These are phyloP conservation scores for Tetracladium maxilliforme DNA, from an alignment of 2,329 filamentous ascomycete species.

Conservation along the genomic window DNA sequence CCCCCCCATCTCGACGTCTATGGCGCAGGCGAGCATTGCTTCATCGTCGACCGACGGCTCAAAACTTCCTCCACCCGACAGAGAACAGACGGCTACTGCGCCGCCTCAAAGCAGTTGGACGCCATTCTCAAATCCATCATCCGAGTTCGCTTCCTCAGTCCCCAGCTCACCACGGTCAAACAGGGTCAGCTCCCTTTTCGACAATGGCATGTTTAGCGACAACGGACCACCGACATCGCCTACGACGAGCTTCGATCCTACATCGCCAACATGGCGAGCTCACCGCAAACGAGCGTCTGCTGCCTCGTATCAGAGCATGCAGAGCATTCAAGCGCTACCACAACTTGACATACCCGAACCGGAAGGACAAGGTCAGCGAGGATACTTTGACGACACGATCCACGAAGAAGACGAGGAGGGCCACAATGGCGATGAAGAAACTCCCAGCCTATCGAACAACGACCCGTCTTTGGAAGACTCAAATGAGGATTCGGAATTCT, in stretches of 20 bases:
- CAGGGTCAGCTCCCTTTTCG: constrained; percentile 58
- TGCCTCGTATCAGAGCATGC: constrained; percentile 35
- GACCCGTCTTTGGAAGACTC: constrained; percentile 6
- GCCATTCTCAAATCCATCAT: constrained; percentile 40
- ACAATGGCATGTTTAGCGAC: constrained; percentile 54
- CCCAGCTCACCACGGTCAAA: constrained; percentile 72
- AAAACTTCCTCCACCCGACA: constrained; percentile 27
- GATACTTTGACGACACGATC: constrained; percentile 1
- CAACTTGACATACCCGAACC: constrained; percentile 9
- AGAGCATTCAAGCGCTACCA: constrained; percentile 24
- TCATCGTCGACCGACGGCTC: constrained; percentile 22
- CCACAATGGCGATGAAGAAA: too few relatives aligned
- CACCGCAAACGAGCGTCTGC: constrained; percentile 34
- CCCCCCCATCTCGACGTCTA: constrained; percentile 29
- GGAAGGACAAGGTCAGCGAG: constrained; percentile 6
- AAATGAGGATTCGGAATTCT: constrained; percentile 13
- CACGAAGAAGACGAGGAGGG: too few relatives aligned
- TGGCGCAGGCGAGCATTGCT: constrained; percentile 20
- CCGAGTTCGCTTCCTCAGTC: constrained; percentile 58
- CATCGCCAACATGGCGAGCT: constrained; percentile 41
- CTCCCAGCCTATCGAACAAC: constrained; percentile 9
- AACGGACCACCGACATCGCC: constrained; percentile 61
- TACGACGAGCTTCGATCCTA: constrained; percentile 57
- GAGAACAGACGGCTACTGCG: constrained; percentile 31
- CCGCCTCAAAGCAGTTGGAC: constrained; percentile 46